A percentile compares a stretch with the other conserved stretches of the same genome.
These are phyloP conservation scores for Coniochaeta pulveracea DNA, from an alignment of 2,329 filamentous ascomycete genomes.

Conservation along the genomic window DNA sequence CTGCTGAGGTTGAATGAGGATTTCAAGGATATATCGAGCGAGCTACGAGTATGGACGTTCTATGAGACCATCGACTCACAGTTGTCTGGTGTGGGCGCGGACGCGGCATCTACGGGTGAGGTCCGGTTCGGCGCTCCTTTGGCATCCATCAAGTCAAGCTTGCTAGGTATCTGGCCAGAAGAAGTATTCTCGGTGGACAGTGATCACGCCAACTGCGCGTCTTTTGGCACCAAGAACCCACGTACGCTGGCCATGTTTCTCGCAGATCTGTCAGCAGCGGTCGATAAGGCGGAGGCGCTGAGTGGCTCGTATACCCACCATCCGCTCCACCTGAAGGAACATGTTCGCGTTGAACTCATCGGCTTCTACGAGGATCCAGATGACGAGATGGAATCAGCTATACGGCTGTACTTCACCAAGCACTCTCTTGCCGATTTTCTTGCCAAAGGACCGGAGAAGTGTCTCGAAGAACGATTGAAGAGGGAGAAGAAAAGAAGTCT, in stretches of 20 bases:
- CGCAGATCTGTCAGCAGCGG: constrained; percentile 21
- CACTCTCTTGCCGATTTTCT: constrained; percentile 43
- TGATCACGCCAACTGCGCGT: constrained; percentile 42
- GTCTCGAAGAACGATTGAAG: constrained; percentile 39
- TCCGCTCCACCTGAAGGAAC: constrained; percentile 35
- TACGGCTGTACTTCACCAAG: constrained; percentile 39
- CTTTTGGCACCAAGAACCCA: constrained; percentile 37
- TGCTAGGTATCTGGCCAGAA: constrained; percentile 39
- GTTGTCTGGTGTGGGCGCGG: constrained; percentile 32
- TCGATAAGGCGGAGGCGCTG: constrained; percentile 23
- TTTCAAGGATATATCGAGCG: constrained; percentile 44
- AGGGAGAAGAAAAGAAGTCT: constrained; percentile 8
- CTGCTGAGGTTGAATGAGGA: constrained; percentile 39
- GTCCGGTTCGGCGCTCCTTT: constrained; percentile 49
- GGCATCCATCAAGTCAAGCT: constrained; percentile 43
- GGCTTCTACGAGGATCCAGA: constrained; percentile 49
- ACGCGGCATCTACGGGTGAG: constrained; percentile 23
- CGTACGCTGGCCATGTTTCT: constrained; percentile 32
- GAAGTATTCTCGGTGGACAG: constrained; percentile 41
- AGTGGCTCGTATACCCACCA: constrained; percentile 25
- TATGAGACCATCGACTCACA: constrained; percentile 52
- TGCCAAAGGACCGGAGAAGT: constrained; percentile 40
- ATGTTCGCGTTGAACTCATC: constrained; percentile 44
- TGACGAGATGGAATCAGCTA: constrained; percentile 21
- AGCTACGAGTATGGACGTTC: constrained; percentile 50